Base-by-base conservation (phyloP, 2,329 filamentous ascomycete genomes). In the Pseudogymnoascus sp. region DNA sequence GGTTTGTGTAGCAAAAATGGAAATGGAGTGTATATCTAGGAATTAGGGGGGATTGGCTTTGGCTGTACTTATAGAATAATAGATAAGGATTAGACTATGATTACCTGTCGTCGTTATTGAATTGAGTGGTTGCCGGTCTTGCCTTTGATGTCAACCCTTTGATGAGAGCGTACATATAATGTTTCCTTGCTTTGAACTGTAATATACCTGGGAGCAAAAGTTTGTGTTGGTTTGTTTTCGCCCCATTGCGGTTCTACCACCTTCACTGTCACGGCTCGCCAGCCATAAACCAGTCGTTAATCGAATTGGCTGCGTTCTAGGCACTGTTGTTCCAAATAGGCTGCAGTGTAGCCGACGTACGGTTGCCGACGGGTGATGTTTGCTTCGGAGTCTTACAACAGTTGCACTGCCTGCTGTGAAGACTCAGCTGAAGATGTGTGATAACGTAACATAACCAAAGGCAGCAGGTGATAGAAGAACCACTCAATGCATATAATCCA, bases 21-120 rank as follows among this genome's bases (percentile, higher is more conserved):
- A 72, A 64, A 65, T 66, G 65, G 61, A 63, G 66, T 66, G 65
- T 65, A 65, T 66, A 60, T 59, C 64, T 65, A 68, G 67, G 68
- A 65, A 66, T 62, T 62, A 36, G 64, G 66, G 66, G 66, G 64
- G 64, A 63, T 63, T 68, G 65, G 63, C 67, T 61, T 68, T 68
- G 72, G 66, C 66, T 69, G 66, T 68, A 62, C 66, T 69, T 72
- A 71, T 71, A 72, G 65, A 72, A 67, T 71, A 71, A 64, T 63
- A 69, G 64, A 65, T 69, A 64, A 71, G 65, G 66, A 66, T 67
- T 67, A 58, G 61, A 66, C 67, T 69, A 65, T 68, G 61, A 64
- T 63, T 65, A 66, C 64, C 62, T 64, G 65, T 61, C 60, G 62
- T 39, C 57, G 37, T 60, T 61, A 59, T 62, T 50, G 44, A 63